Percentiles rank a stretch among this genome's conserved stretches.
phyloP scores from a whole-genome alignment of 495 filamentous ascomycete genomes.

The Penicillium herquei region DNA sequence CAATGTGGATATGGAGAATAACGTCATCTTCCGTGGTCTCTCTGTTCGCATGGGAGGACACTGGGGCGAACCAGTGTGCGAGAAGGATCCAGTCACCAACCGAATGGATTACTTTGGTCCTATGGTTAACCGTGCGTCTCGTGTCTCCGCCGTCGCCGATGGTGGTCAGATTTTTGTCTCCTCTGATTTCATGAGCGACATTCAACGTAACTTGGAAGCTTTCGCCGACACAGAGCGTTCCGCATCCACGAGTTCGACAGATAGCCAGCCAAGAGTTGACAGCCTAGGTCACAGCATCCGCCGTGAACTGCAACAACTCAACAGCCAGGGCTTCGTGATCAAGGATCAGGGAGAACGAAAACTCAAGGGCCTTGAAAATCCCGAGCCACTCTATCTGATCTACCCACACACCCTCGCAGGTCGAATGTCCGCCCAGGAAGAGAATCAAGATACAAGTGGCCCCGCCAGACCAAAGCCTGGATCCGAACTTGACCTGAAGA shows the following conservation, averaged over 20 bases:
- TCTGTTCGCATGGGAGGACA: slow-evolving; percentile 98
- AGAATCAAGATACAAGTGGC: slow-evolving; percentile 31
- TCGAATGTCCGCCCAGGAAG: slow-evolving; percentile 63
- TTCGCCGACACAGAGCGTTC: slow-evolving; percentile 75
- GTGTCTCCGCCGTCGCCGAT: slow-evolving; percentile 92
- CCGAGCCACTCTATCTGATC: slow-evolving; percentile 89
- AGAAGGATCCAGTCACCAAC: slow-evolving; percentile 90
- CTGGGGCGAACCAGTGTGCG: slow-evolving; percentile 90
- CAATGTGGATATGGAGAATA: slow-evolving; percentile 77
- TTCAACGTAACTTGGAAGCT: slow-evolving; percentile 84
- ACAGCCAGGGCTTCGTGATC: slow-evolving; percentile 91
- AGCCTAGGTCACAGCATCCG: slow-evolving; percentile 64
- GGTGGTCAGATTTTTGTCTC: slow-evolving; percentile 96
- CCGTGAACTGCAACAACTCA: slow-evolving; percentile 81
- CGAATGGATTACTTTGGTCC: slow-evolving; percentile 99
- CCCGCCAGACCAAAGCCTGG: slow-evolving; percentile 47
- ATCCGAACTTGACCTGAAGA: slow-evolving; percentile 68
- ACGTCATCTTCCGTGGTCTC: slow-evolving; percentile 85
- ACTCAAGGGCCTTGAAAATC: slow-evolving; percentile 95
- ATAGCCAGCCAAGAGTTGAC: slow-evolving; percentile 63
- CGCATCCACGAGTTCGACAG: slow-evolving; percentile 65
- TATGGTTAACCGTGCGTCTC: slow-evolving; percentile 95
- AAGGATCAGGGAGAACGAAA: slow-evolving; percentile 93
- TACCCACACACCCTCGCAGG: slow-evolving; percentile 88
- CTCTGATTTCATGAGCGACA: slow-evolving; percentile 92